A percentile compares a stretch with the other conserved stretches of the same genome.
phyloP scores from a whole-genome alignment of 177 flowering plant genomes.

The Tripterygium wilfordii region DNA sequence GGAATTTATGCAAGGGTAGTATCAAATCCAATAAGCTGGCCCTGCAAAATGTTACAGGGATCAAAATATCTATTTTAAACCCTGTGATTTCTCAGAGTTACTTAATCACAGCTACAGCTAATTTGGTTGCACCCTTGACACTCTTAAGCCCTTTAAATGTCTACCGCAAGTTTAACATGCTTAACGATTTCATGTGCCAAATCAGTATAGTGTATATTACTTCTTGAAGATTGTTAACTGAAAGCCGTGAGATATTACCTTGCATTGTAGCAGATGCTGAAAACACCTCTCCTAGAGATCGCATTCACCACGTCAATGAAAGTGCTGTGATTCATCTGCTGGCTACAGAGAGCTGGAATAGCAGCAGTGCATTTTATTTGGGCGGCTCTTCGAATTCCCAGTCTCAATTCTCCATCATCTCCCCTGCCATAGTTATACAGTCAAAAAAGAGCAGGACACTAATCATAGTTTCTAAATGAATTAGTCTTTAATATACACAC shows the following conservation, averaged over 20 bases:
- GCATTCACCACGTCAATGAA: slow-evolving; percentile 53
- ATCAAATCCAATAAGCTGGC: slow-evolving; percentile 72
- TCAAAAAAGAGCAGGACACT: no score
- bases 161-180: no score
- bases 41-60: slow-evolving; percentile 26
- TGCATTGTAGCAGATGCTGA: slow-evolving; percentile 75
- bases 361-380: slow-evolving; percentile 43
- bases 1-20: slow-evolving; percentile 60
- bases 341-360: slow-evolving; percentile 28
- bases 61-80: not conserved
- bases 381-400: slow-evolving; percentile 81
- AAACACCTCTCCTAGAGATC: slow-evolving; percentile 44
- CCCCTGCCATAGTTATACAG: slow-evolving; percentile 78
- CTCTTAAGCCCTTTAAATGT: no score
- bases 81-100: not conserved
- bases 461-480: no score
- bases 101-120: not conserved
- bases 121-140: no score
- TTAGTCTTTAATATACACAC: no score
- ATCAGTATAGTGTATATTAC: not conserved
- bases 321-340: slow-evolving; percentile 32
- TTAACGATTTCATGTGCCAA: no score
- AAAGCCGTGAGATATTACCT: slow-evolving; percentile 38
- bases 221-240: not conserved
- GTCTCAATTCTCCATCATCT: slow-evolving; percentile 81